These are phyloP conservation scores for Colletotrichum godetiae DNA, from an alignment of 2,329 filamentous ascomycete genomes.

Conservation along the genomic window DNA sequence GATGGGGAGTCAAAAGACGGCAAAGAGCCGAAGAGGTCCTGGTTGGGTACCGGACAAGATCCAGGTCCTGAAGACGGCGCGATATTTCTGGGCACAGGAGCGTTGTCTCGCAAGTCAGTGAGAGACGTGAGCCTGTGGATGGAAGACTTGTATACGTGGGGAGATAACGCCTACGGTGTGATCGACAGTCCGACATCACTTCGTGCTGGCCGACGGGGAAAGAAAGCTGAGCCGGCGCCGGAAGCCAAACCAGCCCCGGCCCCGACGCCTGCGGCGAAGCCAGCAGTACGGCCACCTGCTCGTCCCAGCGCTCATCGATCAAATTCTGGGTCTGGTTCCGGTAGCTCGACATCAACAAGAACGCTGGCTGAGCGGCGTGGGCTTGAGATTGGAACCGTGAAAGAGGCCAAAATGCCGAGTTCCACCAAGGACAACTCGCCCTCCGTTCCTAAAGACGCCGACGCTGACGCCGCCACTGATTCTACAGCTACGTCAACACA, in stretches of 20 bases:
- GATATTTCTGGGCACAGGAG: conserved; percentile 85
- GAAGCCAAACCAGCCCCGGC: not conserved
- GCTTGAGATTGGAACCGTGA: conserved; percentile 32
- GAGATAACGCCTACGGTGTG: conserved; percentile 86
- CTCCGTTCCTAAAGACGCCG: not conserved
- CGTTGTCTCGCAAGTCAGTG: conserved; percentile 77
- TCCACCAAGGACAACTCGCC: not conserved
- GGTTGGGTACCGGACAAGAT: conserved; percentile 79
- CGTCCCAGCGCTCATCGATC: conserved; percentile 5
- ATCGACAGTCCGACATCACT: conserved; percentile 80
- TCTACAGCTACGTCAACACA: not conserved
- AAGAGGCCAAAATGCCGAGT: conserved; percentile 22
- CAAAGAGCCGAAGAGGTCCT: conserved; percentile 52
- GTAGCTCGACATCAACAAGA: conserved; percentile 24
- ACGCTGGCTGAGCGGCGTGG: conserved; percentile 36
- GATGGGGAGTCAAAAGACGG: conserved; percentile 43
- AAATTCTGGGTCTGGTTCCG: conserved; percentile 26
- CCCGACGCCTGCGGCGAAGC: not conserved
- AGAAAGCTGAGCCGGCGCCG: conserved; percentile 39
- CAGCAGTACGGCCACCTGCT: conserved; percentile 1
- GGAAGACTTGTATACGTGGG: conserved; percentile 87
- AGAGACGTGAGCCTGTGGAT: conserved; percentile 85
- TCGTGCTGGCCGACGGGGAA: conserved; percentile 60
- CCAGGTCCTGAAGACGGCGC: conserved; percentile 82
- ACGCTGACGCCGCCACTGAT: conserved; percentile 1